Base-by-base conservation (phyloP, 2,329 filamentous ascomycete genomes). In the Ophioceras dolichostomum region DNA sequence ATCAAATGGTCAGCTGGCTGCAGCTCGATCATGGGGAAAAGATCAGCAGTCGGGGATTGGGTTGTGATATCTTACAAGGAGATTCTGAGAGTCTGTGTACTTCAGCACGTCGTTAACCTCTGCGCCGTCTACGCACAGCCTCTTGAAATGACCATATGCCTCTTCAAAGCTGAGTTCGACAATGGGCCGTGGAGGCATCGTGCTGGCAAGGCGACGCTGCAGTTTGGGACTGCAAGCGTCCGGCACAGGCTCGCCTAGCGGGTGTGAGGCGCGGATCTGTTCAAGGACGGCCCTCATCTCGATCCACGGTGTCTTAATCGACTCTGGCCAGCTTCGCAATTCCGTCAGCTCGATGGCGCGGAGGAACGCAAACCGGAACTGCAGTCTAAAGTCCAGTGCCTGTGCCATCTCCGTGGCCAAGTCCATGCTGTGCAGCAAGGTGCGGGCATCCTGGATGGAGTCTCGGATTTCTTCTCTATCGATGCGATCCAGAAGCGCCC, bases 201-300 rank as follows among this genome's bases (percentile, higher is more conserved):
- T 95, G 47, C 87, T 95, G 1, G 91, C 88, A 22, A 98, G 67
- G 44, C 82, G 82, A n/a, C 88, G 74, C 53, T 98, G 91, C 27
- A 96, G 70, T 53, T 94, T 94, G 18, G 76, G 75, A 48, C 86
- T 95, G 55, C 95, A 96, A 0, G 88, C 77, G n/a, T 79, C 77
- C 0, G 78, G 70, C 0, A 93, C 76, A 1, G 73, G 57, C 36
- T 68, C 76, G 0, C 76, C 82, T 3, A 89, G 57, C 1, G 58
- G 47, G 38, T 79, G 70, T 1, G 80, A 77, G 20, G 67, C 64
- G 40, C 72, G 64, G 37, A 93, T 65, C 1, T 57, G 50, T 4
- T 67, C 59, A 36, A 88, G 58, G 12, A 73, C 51, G 2, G 53
- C 52, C 34, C 64, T 56, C 42, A 70, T 68, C 39, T 67, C 57